A percentile compares a stretch with the other conserved stretches of the same genome.
phyloP scores from a whole-genome alignment of 306 rosid species.

The Cotoneaster glaucophyllus region DNA sequence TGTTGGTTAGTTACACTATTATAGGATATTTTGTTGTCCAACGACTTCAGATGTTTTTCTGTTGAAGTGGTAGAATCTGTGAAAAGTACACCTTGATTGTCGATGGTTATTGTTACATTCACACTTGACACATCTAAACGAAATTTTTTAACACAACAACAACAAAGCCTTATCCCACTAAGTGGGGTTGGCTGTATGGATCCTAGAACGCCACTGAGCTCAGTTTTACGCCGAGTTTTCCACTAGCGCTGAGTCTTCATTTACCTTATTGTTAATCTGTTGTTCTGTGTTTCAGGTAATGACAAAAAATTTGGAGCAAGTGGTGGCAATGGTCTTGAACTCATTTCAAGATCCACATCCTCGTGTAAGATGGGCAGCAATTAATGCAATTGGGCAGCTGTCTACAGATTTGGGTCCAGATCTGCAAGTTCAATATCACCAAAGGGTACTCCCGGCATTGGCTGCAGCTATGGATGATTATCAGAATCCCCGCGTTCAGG shows the following conservation, averaged over 20 bases:
- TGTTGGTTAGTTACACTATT: not conserved
- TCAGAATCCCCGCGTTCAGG: slow-evolving; percentile 98
- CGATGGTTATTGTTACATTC: not conserved
- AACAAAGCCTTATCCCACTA: too few species aligned
- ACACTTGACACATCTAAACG: not conserved
- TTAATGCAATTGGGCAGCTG: slow-evolving; percentile 91
- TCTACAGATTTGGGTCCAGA: slow-evolving; percentile 99
- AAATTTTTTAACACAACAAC: not conserved
- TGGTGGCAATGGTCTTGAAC: slow-evolving; percentile 92
- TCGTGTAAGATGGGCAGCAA: slow-evolving; percentile 99
- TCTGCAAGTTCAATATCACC: slow-evolving; percentile 82
- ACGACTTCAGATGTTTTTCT: not conserved
- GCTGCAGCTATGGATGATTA: slow-evolving; percentile 95
- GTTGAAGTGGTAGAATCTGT: not conserved
- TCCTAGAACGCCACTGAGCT: too few species aligned
- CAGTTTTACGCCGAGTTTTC: too few species aligned
- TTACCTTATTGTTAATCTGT: not conserved
- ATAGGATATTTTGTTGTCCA: not conserved
- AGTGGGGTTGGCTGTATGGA: too few species aligned
- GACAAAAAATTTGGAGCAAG: slow-evolving; percentile 90
- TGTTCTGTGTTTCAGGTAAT: slow-evolving; percentile 55
- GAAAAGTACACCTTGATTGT: not conserved
- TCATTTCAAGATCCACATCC: slow-evolving; percentile 94
- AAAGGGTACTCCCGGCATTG: slow-evolving; percentile 78
- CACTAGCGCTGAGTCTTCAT: not conserved